Evolutionary conservation across 129 eudicot species (phyloP), one percentile per base, ranked within the genome.

Genomic region (Kitagawia praeruptora): DNA sequence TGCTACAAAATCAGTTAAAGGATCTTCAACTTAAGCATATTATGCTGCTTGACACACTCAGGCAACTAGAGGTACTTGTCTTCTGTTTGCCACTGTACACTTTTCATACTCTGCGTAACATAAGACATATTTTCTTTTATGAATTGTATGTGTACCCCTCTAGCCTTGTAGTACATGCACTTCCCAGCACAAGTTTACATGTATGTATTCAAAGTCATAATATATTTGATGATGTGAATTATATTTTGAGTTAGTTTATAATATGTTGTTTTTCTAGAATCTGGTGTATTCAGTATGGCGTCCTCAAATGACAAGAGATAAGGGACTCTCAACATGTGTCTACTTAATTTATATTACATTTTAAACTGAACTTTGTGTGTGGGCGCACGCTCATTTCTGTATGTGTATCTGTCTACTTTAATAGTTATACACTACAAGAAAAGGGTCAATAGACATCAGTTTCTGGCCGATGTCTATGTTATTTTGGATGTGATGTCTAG

Each of bases 11-110:
- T 85, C 97, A 95, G 81, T 86, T 95, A 81, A 92, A 85, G 87
- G 78, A 87, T 77, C 96, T 95, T 83, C 97, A 95, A 78, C 86
- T 84, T 47, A 92, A 95, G 87, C 98, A 95, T 81, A 84, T 95
- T 47, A 80, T 88, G 77, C 91, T 95, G 67, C 90, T 92, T 74
- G 98, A 92, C 75, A 90, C 86, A 23, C 86, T 95, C 78, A 88
- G 98, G 76, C 93, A 86, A 31, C 82, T 95, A 79, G 98, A 95
- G 98, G 98, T 95, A 88, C 41, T 42, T 56, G 70, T 48, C 70
- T 39, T 38, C 23, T 14, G 27, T 74, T 64, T 40, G 40, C 41
- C 69, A 45, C 28, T 51, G 18, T 25, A 51, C 21, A 11, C 58
- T 37, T 61, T 51, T 28, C 23, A 76, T 19, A 31, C 25, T 41